Percentiles rank a stretch among this genome's conserved stretches.
Conservation (phyloP, 768 basidiomycete species). For the Kwoniella shandongensis region DNA sequence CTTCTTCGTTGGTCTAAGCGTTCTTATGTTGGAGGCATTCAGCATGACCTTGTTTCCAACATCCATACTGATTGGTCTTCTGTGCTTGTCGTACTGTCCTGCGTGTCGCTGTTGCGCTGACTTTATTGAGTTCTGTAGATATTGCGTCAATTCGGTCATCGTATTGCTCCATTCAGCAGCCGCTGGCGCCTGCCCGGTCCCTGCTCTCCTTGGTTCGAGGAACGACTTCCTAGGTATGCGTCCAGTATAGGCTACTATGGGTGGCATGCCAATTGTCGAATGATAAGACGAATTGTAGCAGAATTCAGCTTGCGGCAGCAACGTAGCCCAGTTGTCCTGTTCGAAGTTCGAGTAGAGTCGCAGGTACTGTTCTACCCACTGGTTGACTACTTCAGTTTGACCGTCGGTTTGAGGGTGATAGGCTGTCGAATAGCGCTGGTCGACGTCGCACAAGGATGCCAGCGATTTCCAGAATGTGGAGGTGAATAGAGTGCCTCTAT, state of each 20-base stretch:
- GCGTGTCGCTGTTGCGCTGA: conserved; percentile 46
- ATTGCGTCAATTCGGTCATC: too few relatives aligned
- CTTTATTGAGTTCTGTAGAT: too few relatives aligned
- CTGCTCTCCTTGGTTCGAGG: background rate
- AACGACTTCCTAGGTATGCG: conserved; percentile 4
- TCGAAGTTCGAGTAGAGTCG: conserved; percentile 53
- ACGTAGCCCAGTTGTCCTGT: conserved; percentile 52
- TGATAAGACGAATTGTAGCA: conserved; percentile 20
- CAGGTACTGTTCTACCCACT: conserved; percentile 56
- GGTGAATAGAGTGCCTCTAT: background rate
- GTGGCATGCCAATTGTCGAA: conserved; percentile 9
- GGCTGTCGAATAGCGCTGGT: background rate
- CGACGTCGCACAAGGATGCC: background rate
- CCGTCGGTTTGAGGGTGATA: conserved; percentile 5
- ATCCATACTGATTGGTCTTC: conserved; percentile 21
- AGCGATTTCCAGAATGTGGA: background rate
- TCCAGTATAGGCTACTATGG: conserved; percentile 18
- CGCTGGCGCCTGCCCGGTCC: background rate
- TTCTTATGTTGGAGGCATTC: conserved; percentile 21
- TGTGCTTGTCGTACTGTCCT: conserved; percentile 26
- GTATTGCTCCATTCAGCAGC: background rate
- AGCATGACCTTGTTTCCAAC: conserved; percentile 34
- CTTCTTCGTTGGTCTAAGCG: conserved; percentile 29
- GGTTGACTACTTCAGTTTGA: conserved; percentile 55
- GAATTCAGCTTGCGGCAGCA: conserved; percentile 40